Evolutionary conservation across 2,329 filamentous ascomycete species (phyloP), one percentile per base, ranked within the genome.

Genomic region (Sporothrix variecibatus): DNA sequence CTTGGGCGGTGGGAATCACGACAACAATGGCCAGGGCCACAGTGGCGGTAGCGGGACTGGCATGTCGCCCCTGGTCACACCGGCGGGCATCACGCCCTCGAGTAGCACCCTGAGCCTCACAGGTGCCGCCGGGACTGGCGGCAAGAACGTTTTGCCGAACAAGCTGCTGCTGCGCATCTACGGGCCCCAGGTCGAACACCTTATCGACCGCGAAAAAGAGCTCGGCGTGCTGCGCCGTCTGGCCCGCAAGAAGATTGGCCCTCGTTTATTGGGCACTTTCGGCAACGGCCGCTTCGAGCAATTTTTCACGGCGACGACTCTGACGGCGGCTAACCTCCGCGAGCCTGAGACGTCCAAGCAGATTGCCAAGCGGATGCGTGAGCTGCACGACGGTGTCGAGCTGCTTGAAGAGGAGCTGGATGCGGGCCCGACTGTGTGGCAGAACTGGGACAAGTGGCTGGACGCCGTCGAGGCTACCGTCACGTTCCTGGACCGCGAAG

Each of bases 321-420:
- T 99, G 58, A 95, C 91, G 0, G 87, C 92, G 0, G 86, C 88
- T 34, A 93, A 97, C 77, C 83, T 99, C 64, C 91, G 94, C 51
- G 89, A 93, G 43, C 89, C 93, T 0, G 93, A 94, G 69, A 98
- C 94, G 0, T 97, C 93, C 46, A 93, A 89, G 79, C 93, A 97
- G 80, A 99, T 99, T 80, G 95, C 96, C 15, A 98, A 98, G 86
- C 93, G 96, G 70, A 97, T 99, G 94, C 89, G 95, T 76, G 96
- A 99, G 82, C 87, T 99, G 49, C 96, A 99, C 79, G 93, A 97
- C 71, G 96, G 96, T 0, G 92, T 99, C 76, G 94, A 98, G 38
- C 85, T 99, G 26, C 87, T 97, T 0, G 88, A 92, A 0, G 86
- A 91, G 49, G 96, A 99, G 82, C 88, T 91, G 70, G 88, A 93